Percentiles rank a stretch among this genome's conserved stretches.
Conservation (phyloP, 331 rosid species). For the Pyrus hybrid region DNA sequence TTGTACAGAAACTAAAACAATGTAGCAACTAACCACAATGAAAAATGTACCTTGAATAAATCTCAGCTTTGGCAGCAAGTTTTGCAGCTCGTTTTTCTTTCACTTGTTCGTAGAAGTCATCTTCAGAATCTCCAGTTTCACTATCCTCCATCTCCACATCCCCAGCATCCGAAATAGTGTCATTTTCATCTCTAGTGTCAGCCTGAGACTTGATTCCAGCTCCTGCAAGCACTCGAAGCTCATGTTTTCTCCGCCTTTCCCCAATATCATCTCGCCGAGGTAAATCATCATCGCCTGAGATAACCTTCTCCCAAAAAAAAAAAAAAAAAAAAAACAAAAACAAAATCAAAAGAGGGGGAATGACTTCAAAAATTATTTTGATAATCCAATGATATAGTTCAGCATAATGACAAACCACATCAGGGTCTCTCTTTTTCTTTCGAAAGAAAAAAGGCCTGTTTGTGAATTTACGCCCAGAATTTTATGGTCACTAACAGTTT, state of each 20-base stretch:
- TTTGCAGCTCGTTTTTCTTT: slow-evolving; percentile 47
- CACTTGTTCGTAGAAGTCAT: slow-evolving; percentile 57
- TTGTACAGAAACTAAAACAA: not conserved
- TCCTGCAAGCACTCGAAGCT: slow-evolving; percentile 54
- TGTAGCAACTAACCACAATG: not conserved
- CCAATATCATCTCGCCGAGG: slow-evolving; percentile 66
- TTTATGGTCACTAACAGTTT: too few species aligned
- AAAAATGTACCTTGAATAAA: slow-evolving; percentile 47
- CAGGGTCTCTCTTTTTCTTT: too few species aligned
- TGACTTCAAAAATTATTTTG: not conserved
- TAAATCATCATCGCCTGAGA: slow-evolving; percentile 88
- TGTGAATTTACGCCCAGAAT: too few species aligned
- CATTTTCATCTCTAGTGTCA: slow-evolving; percentile 30
- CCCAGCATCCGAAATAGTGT: slow-evolving; percentile 21
- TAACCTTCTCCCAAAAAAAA: slow-evolving; percentile 32
- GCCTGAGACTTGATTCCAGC: slow-evolving; percentile 54
- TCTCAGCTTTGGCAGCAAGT: slow-evolving; percentile 59
- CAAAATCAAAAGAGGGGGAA: not conserved
- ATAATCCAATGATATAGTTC: not conserved
- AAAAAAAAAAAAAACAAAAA: not conserved
- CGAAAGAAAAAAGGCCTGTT: too few species aligned
- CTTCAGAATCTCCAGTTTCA: slow-evolving; percentile 45
- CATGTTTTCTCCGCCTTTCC: slow-evolving; percentile 62
- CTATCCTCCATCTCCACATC: slow-evolving; percentile 28
- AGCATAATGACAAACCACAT: not conserved